phyloP scores from a whole-genome alignment of 345 rosid species.

The Garcia nutans region DNA sequence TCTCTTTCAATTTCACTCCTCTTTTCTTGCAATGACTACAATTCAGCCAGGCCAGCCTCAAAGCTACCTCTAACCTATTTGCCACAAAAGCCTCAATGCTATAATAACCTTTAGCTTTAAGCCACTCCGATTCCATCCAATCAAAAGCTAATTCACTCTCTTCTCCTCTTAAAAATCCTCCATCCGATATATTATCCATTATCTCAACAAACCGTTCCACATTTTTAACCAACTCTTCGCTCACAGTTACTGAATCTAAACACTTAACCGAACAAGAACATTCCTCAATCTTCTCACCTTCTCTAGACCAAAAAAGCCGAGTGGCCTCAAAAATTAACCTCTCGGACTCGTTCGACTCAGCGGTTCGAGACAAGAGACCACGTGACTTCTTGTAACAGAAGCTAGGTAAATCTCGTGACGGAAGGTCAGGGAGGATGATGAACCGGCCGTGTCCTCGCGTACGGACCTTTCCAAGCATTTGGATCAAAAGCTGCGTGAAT shows the following conservation, averaged over 20 bases:
- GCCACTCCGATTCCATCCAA: conserved; percentile 89
- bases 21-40: conserved; percentile 58
- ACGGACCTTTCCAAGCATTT: conserved; percentile 66
- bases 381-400: conserved; percentile 75
- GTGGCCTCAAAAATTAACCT: conserved; percentile 53
- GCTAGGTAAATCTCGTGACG: conserved; percentile 62
- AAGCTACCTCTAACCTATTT: conserved; percentile 75
- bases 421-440: conserved; percentile 85
- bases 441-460: conserved; percentile 64
- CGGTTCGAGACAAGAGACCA: conserved; percentile 68
- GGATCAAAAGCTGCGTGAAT: conserved; percentile 62
- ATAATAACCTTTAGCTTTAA: conserved; percentile 83
- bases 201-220: conserved; percentile 61
- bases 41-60: conserved; percentile 91
- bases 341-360: conserved; percentile 53
- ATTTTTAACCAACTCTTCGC: conserved; percentile 52
- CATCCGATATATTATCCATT: conserved; percentile 69
- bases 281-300: conserved; percentile 55
- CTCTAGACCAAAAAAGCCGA: conserved; percentile 61
- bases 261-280: conserved; percentile 48
- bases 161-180: conserved; percentile 76
- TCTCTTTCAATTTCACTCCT: conserved; percentile 83
- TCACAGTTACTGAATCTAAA: conserved; percentile 63
- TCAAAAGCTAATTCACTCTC: conserved; percentile 62
- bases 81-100: conserved; percentile 75